These are phyloP conservation scores for Neobulgaria alba DNA, from an alignment of 2,329 filamentous ascomycete species.

Conservation along the genomic window DNA sequence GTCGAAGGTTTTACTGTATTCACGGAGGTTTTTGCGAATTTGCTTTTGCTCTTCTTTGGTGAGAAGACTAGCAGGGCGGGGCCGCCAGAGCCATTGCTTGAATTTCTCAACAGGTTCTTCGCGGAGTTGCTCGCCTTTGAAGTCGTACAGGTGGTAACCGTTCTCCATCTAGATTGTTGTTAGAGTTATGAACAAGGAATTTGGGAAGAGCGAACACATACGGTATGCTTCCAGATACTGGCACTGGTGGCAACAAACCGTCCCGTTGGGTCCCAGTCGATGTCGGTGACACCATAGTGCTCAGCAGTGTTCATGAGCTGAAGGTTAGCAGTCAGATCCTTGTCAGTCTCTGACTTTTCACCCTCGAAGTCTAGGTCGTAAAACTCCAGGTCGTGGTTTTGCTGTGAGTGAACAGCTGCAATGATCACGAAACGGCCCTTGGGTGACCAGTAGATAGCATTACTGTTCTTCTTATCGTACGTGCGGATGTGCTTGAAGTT, in stretches of 20 bases:
- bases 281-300: slow-evolving; percentile 95
- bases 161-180: slow-evolving; percentile 78
- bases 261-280: slow-evolving; percentile 96
- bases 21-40: slow-evolving; percentile 95
- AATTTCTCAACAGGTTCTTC: slow-evolving; percentile 94
- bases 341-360: slow-evolving; percentile 86
- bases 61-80: slow-evolving; percentile 82
- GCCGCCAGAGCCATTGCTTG: slow-evolving; percentile 95
- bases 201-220: slow-evolving; percentile 56
- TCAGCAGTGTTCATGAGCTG: slow-evolving; percentile 90
- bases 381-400: slow-evolving; percentile 94
- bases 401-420: slow-evolving; percentile 83
- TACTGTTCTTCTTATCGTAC: slow-evolving; percentile 98
- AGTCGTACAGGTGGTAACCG: slow-evolving; percentile 96
- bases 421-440: slow-evolving; percentile 92
- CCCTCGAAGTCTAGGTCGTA: slow-evolving; percentile 97
- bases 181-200: too few species aligned
- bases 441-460: slow-evolving; percentile 98
- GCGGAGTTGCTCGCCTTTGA: slow-evolving; percentile 79
- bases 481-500: slow-evolving; percentile 97
- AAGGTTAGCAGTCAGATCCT: slow-evolving; percentile 89
- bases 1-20: slow-evolving; percentile 92
- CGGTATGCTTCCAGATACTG: slow-evolving; percentile 89
- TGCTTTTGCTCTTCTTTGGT: slow-evolving; percentile 95
- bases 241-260: slow-evolving; percentile 91